These are phyloP conservation scores for Penicillium dipodomyicola DNA, from an alignment of 495 filamentous ascomycete species.

Conservation along the genomic window DNA sequence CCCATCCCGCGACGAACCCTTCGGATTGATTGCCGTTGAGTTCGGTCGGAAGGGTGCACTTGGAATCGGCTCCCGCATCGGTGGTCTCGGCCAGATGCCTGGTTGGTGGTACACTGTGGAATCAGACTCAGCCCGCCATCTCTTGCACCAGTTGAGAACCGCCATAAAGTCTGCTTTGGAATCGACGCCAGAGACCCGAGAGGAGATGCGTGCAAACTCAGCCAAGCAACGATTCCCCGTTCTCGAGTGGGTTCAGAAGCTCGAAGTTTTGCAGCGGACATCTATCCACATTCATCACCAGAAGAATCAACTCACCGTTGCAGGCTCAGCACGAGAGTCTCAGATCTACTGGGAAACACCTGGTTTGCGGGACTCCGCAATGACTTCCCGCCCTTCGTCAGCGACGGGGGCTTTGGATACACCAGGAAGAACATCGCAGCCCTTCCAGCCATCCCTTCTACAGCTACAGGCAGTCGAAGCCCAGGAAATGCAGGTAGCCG, in stretches of 20 bases:
- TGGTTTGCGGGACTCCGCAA: conserved; percentile 2
- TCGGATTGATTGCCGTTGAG: conserved; percentile 70
- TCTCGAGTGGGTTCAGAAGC: conserved; percentile 53
- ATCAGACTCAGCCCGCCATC: conserved; percentile 39
- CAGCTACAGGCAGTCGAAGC: conserved; percentile 18
- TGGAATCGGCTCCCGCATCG: conserved; percentile 58
- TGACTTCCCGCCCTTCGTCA: conserved; percentile 7
- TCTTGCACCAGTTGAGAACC: conserved; percentile 60
- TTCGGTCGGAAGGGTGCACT: conserved; percentile 72
- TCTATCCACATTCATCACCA: conserved; percentile 30
- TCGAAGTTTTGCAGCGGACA: conserved; percentile 50
- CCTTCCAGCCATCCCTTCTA: conserved; percentile 18
- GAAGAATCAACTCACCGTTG: conserved; percentile 19
- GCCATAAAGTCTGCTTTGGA: conserved; percentile 60
- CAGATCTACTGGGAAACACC: conserved; percentile 11
- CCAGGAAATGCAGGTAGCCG: conserved; percentile 1
- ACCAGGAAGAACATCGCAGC: conserved; percentile 6
- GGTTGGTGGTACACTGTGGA: conserved; percentile 67
- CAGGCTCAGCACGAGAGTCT: conserved; percentile 5
- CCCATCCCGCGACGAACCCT: conserved; percentile 69
- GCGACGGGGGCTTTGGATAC: conserved; percentile 4
- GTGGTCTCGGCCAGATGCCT: conserved; percentile 67
- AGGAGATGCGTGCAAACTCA: conserved; percentile 63
- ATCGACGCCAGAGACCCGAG: conserved; percentile 49
- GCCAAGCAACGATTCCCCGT: conserved; percentile 68